Evolutionary conservation across 441 rosid genomes (phyloP), one percentile per base, ranked within the genome.

Genomic region (Euphorbia celastroides): DNA sequence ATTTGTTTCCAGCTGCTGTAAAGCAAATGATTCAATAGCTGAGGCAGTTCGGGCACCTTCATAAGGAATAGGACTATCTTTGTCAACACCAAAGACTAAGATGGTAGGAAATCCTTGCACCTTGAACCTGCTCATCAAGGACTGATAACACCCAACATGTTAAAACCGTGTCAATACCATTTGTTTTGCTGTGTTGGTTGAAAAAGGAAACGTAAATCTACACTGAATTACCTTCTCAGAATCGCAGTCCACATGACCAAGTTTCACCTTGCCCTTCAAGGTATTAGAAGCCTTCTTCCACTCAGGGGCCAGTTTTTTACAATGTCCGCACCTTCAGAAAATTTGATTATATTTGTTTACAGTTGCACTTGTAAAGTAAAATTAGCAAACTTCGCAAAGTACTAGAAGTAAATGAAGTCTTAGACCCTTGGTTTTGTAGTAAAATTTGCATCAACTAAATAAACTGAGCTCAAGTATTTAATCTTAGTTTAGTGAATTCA

Each of bases 91-190:
- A 76, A 94, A 94, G 54, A 87, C 88, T 83, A 92, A 76, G 77
- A 94, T 94, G 67, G 99, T 92, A 55, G 99, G 99, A 77, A 92
- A 94, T 66, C 98, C 99, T 89, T 94, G 90, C 59, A 94, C 96
- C n/a, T 86, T 92, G 83, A 83, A 94, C 82, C 89, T 92, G 93
- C 98, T 85, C 98, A 89, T 90, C 67, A 94, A 67, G 70, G 98
- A 87, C 99, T 94, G 94, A 74, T 41, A 74, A 65, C 64, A 48
- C 57, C 60, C 67, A 52, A 48, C 59, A 67, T 70, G 74, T 71
- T 57, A 70, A 52, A 79, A 62, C 55, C 66, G 50, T 25, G 27
- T 32, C 56, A 70, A 68, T 61, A 69, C 44, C 20, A 58, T 61
- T 66, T 52, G 63, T n/a, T 1, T 44, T 55, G 30, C 19, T 42